These are phyloP conservation scores for Nitzschia inconspicua DNA, from an alignment of 108 stramenopile genomes.

Conservation along the genomic window DNA sequence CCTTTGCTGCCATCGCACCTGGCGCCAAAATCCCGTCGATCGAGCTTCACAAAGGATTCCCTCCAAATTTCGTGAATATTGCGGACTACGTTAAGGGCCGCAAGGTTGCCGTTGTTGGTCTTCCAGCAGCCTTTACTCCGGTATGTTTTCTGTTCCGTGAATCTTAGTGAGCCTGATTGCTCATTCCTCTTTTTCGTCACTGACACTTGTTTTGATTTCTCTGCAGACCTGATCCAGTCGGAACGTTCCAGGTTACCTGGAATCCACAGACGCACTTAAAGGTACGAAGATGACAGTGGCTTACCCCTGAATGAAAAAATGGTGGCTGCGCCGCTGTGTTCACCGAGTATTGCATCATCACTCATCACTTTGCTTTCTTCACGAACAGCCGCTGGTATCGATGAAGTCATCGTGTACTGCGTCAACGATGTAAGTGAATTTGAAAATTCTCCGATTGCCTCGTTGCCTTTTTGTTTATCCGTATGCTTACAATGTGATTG, in stretches of 20 bases:
- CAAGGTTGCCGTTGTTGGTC: conserved; percentile 57
- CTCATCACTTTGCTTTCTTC: conserved; percentile 31
- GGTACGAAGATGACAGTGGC: conserved; percentile 29
- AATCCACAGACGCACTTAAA: conserved; percentile 67
- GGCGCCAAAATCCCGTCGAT: conserved; percentile 34
- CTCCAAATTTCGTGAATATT: conserved; percentile 33
- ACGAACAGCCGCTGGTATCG: conserved; percentile 45
- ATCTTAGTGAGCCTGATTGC: background rate
- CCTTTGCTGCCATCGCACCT: conserved; percentile 22
- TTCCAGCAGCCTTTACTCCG: conserved; percentile 75
- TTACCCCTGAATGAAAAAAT: conserved; percentile 43
- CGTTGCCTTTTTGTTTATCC: conserved; percentile 29
- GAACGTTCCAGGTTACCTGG: conserved; percentile 68
- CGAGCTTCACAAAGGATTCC: conserved; percentile 34
- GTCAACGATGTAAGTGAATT: conserved; percentile 58
- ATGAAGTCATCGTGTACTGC: conserved; percentile 68
- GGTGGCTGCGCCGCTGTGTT: conserved; percentile 24
- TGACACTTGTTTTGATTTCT: conserved; percentile 33
- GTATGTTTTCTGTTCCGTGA: conserved; percentile 35
- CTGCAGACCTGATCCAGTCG: conserved; percentile 58
- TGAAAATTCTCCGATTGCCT: conserved; percentile 46
- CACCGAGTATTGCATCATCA: conserved; percentile 34
- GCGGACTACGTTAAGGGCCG: conserved; percentile 41
- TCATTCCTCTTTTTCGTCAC: background rate
- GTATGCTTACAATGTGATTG: conserved; percentile 31